Evolutionary conservation across 1,284 basidiomycete genomes (phyloP).

Genomic region (Thelephora terrestris): DNA sequence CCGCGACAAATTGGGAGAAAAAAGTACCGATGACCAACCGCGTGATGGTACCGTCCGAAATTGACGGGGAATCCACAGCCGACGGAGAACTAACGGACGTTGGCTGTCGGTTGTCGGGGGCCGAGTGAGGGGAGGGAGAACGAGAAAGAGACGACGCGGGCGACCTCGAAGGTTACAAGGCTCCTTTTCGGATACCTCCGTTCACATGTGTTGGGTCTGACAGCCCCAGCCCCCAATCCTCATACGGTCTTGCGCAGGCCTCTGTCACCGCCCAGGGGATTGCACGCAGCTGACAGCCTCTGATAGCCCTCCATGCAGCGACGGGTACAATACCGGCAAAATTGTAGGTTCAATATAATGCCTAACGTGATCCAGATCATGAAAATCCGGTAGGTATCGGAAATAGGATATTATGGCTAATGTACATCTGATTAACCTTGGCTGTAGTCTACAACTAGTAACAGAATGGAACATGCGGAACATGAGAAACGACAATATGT

Average conservation of each 20-base stretch:
- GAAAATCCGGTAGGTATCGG: conserved; percentile 4
- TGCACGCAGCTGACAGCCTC: too few species aligned
- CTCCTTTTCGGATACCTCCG: background rate
- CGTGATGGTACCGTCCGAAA: too few species aligned
- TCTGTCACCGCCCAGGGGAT: too few species aligned
- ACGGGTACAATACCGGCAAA: too few species aligned
- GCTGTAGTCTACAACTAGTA: too few species aligned
- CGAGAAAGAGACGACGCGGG: conserved; percentile 10
- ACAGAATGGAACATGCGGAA: background rate
- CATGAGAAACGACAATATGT: background rate
- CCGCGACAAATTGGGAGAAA: conserved; percentile 8
- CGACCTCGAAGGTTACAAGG: background rate
- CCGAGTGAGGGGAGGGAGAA: conserved; percentile 6
- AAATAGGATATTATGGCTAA: conserved; percentile 9
- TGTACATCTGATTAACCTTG: too few species aligned
- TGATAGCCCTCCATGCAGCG: too few species aligned
- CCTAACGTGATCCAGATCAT: too few species aligned
- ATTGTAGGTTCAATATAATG: too few species aligned
- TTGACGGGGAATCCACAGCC: background rate
- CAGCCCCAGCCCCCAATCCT: too few species aligned
- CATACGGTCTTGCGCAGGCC: background rate
- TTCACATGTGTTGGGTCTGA: background rate
- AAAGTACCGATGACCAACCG: background rate
- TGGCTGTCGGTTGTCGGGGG: background rate
- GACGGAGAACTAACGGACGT: background rate